Base-by-base conservation (phyloP, 2,329 filamentous ascomycete species). In the Colletotrichum sp. region DNA sequence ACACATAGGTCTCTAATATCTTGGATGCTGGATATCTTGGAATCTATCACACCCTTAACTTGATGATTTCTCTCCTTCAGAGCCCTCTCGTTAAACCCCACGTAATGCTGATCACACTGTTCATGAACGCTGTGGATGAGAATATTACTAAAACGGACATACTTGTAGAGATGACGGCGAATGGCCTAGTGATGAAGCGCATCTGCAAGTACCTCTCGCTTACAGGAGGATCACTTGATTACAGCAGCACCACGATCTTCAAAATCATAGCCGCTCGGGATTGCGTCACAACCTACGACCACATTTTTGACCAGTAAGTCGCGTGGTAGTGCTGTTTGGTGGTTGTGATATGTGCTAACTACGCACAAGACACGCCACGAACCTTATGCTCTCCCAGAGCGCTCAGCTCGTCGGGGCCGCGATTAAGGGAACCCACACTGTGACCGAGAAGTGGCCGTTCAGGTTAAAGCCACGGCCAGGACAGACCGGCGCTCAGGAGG, bases 1-100 rank as follows among this genome's bases (percentile, higher is more conserved):
- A 21, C 24, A 4, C 9, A 32, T 30, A 86, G 85, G 76, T 85
- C 1, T 81, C 84, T 4, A 87, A 87, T 74, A 84, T 86, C 28
- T 76, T 81, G 13, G 85, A 87, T 65, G 10, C 30, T 0, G 75
- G 73, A 14, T 85, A 81, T 38, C 52, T 85, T 4, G 84, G 85
- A 1, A 76, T 80, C 5, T 7, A 67, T 4, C 34, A 18, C 1
- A 81, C 24, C 24, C 24, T 24, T 4, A 24, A 24, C 24, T 4
- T 24, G 24, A 24, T 24, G 24, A 24, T 24, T 24, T 24, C 24
- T 24, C 24, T 24, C 24, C 24, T 24, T 24, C 24, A 24, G 24
- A 24, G 24, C 24, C 24, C 24, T 24, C 24, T 24, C 24, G 4
- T 24, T 4, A 24, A 24, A 3, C 24, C 24, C 24, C 24, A 24